Conservation (phyloP, 768 basidiomycete genomes). For the Asterophora lycoperdoides region DNA sequence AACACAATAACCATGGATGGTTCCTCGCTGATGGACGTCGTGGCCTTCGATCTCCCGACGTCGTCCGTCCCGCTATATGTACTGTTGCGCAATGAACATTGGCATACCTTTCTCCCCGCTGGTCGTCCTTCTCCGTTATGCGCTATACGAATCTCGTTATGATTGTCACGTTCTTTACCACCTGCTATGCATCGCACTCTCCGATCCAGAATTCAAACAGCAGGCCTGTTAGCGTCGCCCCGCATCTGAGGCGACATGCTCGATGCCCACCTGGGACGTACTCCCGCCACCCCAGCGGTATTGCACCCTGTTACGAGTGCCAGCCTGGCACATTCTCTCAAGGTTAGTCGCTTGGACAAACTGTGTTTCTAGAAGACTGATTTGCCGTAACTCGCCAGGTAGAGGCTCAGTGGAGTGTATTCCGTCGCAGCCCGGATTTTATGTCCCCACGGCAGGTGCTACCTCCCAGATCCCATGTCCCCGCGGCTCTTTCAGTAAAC, state of each 20-base stretch:
- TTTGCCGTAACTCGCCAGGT: too few species aligned
- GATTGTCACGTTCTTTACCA: not conserved
- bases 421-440: too few species aligned
- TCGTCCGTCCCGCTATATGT: too few species aligned
- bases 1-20: too few species aligned
- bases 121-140: not conserved
- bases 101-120: too few species aligned
- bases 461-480: too few species aligned
- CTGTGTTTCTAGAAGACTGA: too few species aligned
- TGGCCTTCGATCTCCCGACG: too few species aligned
- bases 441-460: too few species aligned
- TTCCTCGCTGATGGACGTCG: too few species aligned
- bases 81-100: too few species aligned
- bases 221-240: not conserved
- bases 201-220: not conserved
- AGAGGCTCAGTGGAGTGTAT: too few species aligned
- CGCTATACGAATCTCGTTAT: not conserved
- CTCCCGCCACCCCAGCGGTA: conserved; percentile 4
- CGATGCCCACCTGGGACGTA: conserved; percentile 9
- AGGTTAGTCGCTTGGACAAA: not conserved
- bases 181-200: conserved; percentile 4
- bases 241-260: conserved; percentile 1
- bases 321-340: conserved; percentile 3
- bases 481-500: not conserved
- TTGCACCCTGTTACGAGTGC: conserved; percentile 8